Evolutionary conservation across 331 rosid species (phyloP), one percentile per base, ranked within the genome.

Genomic region (Phaseolus coccineus): DNA sequence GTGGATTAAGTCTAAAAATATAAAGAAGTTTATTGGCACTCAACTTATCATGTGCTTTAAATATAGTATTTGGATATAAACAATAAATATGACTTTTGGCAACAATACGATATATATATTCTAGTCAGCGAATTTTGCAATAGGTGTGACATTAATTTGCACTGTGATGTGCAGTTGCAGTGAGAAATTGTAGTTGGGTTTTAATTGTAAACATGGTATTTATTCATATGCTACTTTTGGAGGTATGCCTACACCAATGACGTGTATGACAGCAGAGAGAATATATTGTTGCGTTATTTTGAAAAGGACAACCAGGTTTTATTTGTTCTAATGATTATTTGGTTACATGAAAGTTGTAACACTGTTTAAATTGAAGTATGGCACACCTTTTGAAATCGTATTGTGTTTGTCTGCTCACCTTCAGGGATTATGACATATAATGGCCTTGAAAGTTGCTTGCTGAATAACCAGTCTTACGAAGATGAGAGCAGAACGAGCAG

Each of bases 361-460:
- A 35, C 42, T 73, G 10, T 61, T 42, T 42, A 48, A 39, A 55
- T 64, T 35, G 15, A 64, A 24, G 48, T 22, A 39, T 48, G 19
- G 24, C 47, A 71, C 37, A 71, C 37, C 40, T 35, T 52, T 67
- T 65, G 63, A 57, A 76, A 56, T 66, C 8, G 22, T 48, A 6
- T 33, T 52, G 61, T 27, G 35, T 65, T 73, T 77, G 30, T 44
- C 66, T 78, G 15, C 8, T 76, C 52, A 13, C 84, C 84, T 85
- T 85, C 96, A 92, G 97, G 92, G 87, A 89, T 95, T 71, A 87
- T 88, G 93, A 95, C 91, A 48, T 90, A 89, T 68, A 83, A 93
- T 82, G 99, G 99, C 77, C 97, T 95, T 61, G 97, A 89, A 82
- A 90, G 83, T 87, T 95, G 96, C 91, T 88, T 92, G 82, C 65